Evolutionary conservation across 2,329 filamentous ascomycete species (phyloP).

Genomic region (Aureobasidium mangrovei): DNA sequence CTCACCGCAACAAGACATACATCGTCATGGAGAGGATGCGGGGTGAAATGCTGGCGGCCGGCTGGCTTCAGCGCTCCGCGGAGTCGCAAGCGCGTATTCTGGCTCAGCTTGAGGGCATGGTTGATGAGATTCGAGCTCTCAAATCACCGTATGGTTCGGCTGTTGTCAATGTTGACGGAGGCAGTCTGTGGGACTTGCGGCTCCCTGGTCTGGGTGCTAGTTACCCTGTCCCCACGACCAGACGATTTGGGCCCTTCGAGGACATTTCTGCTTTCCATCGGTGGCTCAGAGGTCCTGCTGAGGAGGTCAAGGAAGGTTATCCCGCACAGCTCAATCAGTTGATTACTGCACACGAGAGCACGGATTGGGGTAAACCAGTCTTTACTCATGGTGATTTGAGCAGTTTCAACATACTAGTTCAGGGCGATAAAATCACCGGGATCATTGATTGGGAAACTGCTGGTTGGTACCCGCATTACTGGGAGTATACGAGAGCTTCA

Average conservation of each 20-base stretch:
- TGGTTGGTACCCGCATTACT: conserved; percentile 43
- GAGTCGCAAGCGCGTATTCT: not conserved
- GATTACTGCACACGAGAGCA: conserved; percentile 28
- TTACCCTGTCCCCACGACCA: not conserved
- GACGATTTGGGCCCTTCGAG: not conserved
- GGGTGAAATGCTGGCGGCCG: conserved; percentile 8
- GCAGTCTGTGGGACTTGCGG: not conserved
- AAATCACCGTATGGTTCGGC: not conserved
- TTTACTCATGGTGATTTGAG: conserved; percentile 47
- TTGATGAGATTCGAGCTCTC: not conserved
- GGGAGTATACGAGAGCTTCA: conserved; percentile 35
- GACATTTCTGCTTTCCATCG: not conserved
- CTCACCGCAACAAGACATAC: conserved; percentile 31
- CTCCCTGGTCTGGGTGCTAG: not conserved
- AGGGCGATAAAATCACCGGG: conserved; percentile 34
- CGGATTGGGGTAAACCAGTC: conserved; percentile 28
- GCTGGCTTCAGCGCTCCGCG: not conserved
- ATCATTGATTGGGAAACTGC: conserved; percentile 42
- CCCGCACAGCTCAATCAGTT: conserved; percentile 27
- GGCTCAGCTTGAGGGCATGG: not conserved
- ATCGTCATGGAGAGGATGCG: conserved; percentile 37
- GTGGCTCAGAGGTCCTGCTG: conserved; percentile 2
- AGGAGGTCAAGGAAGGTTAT: conserved; percentile 23
- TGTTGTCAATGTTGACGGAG: not conserved
- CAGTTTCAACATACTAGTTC: conserved; percentile 36